These are phyloP conservation scores for Aspergillus aculeatinus DNA, from an alignment of 2,329 filamentous ascomycete genomes.

Conservation along the genomic window DNA sequence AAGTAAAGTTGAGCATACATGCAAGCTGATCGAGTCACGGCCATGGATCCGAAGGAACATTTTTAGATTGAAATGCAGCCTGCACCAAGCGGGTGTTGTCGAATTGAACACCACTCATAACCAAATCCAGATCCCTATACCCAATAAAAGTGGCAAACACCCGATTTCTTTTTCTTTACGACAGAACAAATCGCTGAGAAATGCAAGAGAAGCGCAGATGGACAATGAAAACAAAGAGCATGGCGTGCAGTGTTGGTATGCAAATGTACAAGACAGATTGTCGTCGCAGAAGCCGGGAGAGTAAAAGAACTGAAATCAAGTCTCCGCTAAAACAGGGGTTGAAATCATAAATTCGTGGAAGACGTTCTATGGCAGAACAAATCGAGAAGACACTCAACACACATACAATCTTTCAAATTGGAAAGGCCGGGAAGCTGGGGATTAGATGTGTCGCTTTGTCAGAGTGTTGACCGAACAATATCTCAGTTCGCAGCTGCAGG, in stretches of 20 bases:
- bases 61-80: constrained; percentile 6
- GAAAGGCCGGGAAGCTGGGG: not conserved
- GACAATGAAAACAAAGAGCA: constrained; percentile 11
- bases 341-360: constrained; percentile 31
- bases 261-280: constrained; percentile 19
- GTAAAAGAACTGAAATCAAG: constrained; percentile 11
- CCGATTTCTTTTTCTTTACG: constrained; percentile 18
- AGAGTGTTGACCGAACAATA: not conserved
- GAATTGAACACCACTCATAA: constrained; percentile 14
- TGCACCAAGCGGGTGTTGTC: constrained; percentile 15
- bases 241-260: constrained; percentile 9
- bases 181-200: constrained; percentile 26
- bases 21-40: not conserved
- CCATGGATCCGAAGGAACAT: constrained; percentile 8
- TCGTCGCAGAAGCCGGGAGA: constrained; percentile 15
- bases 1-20: not conserved
- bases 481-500: constrained; percentile 16
- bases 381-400: constrained; percentile 9
- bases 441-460: not conserved
- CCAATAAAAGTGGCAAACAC: constrained; percentile 16
- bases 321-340: constrained; percentile 12
- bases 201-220: constrained; percentile 20
- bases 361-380: constrained; percentile 18
- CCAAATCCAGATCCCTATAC: constrained; percentile 20
- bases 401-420: not conserved